Percentiles rank a stretch among this genome's conserved stretches.
phyloP scores from a whole-genome alignment of 2,329 filamentous ascomycete species.

The Lojkania enalia region DNA sequence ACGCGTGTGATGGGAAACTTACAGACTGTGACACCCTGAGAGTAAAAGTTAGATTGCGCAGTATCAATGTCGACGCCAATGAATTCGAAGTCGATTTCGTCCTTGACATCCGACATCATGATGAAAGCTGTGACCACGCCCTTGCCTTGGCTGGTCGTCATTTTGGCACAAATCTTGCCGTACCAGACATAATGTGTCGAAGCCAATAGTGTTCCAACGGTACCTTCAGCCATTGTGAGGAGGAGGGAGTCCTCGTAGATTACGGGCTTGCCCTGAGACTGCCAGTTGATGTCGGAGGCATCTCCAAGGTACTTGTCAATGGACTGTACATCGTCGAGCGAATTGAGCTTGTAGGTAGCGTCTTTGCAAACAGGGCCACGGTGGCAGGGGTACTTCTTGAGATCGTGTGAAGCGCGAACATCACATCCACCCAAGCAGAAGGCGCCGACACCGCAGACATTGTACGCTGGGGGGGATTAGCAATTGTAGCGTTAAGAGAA shows the following conservation, averaged over 20 bases:
- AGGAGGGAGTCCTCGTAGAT: slow-evolving; percentile 67
- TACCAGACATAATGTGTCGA: slow-evolving; percentile 94
- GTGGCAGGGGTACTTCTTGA: slow-evolving; percentile 85
- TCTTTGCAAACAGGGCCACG: slow-evolving; percentile 81
- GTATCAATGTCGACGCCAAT: slow-evolving; percentile 76
- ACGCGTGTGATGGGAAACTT: slow-evolving; percentile 46
- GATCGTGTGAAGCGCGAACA: slow-evolving; percentile 76
- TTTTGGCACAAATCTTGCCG: slow-evolving; percentile 81
- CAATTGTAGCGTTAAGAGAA: slow-evolving; percentile 37
- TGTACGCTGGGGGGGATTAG: slow-evolving; percentile 69
- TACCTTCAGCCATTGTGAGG: slow-evolving; percentile 85
- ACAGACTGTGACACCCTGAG: slow-evolving; percentile 91
- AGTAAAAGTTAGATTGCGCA: slow-evolving; percentile 96
- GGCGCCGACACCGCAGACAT: slow-evolving; percentile 87
- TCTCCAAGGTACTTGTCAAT: slow-evolving; percentile 88
- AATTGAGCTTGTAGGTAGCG: slow-evolving; percentile 72
- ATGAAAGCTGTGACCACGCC: slow-evolving; percentile 99
- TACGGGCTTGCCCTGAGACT: slow-evolving; percentile 76
- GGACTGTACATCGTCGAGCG: slow-evolving; percentile 68
- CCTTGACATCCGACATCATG: slow-evolving; percentile 90
- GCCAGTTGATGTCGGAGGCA: slow-evolving; percentile 79
- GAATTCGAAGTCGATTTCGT: slow-evolving; percentile 98
- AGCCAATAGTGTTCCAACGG: slow-evolving; percentile 84
- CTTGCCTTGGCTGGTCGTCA: slow-evolving; percentile 80
- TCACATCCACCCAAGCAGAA: slow-evolving; percentile 97